phyloP scores from a whole-genome alignment of 306 rosid species.

The Fragaria vesca region DNA sequence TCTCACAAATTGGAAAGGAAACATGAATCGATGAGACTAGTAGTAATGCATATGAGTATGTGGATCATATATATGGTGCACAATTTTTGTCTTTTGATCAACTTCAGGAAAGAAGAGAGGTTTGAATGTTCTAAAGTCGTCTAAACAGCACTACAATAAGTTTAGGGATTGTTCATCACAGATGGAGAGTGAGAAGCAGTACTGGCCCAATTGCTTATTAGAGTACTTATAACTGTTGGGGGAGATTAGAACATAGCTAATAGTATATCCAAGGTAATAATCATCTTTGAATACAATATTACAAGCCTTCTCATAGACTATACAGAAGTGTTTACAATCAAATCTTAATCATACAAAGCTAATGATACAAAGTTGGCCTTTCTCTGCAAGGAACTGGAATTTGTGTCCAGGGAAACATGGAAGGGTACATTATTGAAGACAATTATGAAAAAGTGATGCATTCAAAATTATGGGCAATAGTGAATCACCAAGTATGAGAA shows the following conservation, averaged over 20 bases:
- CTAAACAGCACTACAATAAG: not conserved
- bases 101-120: not conserved
- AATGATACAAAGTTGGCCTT: conserved; percentile 1
- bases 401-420: conserved; percentile 3
- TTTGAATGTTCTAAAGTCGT: not conserved
- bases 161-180: too few relatives aligned
- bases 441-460: conserved; percentile 12
- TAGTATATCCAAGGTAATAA: conserved; percentile 7
- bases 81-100: not conserved
- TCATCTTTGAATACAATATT: conserved; percentile 2
- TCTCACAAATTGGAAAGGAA: not conserved
- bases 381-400: conserved; percentile 7
- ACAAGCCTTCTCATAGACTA: not conserved
- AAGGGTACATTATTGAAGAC: conserved; percentile 2
- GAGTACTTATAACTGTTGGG: conserved; percentile 24
- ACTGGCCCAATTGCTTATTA: not conserved
- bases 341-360: not conserved
- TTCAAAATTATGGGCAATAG: not conserved
- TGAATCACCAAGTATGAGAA: not conserved
- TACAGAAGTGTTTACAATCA: conserved; percentile 14
- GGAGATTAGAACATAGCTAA: conserved; percentile 21
- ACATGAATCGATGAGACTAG: not conserved
- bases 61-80: not conserved
- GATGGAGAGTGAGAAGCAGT: not conserved
- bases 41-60: not conserved